These are phyloP conservation scores for Salinomyces thailandicus DNA, from an alignment of 2,329 filamentous ascomycete species.

Conservation along the genomic window DNA sequence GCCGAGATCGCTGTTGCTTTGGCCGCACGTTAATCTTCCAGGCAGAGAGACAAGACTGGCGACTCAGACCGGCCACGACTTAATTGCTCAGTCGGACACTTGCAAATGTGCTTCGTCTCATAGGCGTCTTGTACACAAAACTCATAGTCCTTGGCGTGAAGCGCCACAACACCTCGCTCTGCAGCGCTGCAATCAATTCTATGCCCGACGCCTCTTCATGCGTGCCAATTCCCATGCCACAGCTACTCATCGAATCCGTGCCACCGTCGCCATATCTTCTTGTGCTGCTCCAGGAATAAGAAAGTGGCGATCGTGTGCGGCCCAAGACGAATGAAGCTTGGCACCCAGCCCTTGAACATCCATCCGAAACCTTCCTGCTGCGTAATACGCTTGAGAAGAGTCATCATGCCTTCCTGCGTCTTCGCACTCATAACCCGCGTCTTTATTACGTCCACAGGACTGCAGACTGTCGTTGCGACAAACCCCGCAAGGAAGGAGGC, in stretches of 20 bases:
- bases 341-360: slow-evolving; percentile 88
- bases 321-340: slow-evolving; percentile 57
- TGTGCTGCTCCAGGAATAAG: slow-evolving; percentile 76
- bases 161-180: not conserved
- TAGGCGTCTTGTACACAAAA: not conserved
- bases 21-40: not conserved
- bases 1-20: not conserved
- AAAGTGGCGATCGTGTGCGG: slow-evolving; percentile 81
- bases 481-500: slow-evolving; percentile 70
- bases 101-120: not conserved
- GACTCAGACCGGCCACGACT: not conserved
- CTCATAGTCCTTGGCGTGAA: not conserved
- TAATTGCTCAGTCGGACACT: not conserved
- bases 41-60: not conserved
- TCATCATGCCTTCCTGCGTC: slow-evolving; percentile 42
- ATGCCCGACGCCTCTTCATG: not conserved
- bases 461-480: slow-evolving; percentile 74
- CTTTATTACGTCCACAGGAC: slow-evolving; percentile 81
- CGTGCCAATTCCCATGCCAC: not conserved
- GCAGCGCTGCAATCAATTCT: not conserved
- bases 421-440: slow-evolving; percentile 71
- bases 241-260: slow-evolving; percentile 6
- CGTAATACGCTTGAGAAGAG: slow-evolving; percentile 56
- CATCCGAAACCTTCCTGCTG: slow-evolving; percentile 61
- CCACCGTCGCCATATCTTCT: slow-evolving; percentile 55